Base-by-base conservation (phyloP, 768 basidiomycete genomes). In the Podaxis sp. region DNA sequence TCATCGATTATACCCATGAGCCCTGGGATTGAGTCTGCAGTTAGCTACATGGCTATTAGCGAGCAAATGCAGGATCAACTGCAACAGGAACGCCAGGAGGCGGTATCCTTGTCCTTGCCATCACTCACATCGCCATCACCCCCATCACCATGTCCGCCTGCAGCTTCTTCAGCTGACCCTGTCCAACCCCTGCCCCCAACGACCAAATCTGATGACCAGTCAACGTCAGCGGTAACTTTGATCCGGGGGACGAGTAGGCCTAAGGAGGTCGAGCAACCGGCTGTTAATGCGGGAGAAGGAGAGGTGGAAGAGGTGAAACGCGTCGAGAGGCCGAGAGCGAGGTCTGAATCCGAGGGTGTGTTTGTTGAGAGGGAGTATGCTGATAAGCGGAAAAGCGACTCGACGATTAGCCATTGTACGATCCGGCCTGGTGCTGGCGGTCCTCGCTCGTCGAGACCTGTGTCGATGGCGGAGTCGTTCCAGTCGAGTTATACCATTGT, bases 321-420 rank as follows among this genome's bases (percentile, higher is more conserved):
- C 30, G 44, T 42, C 12, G 57, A 39, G 59, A 58, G 61, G 5
- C 53, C 60, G 8, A 53, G 60, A 13, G 52, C 60, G 26, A 53
- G 40, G 40, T 61, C 60, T 4, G 60, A 61, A 2, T 61, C 61
- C 2, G 61, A 62, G n/a, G 42, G 53, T 13, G 40, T 26, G 72
- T 9, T 55, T 2, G 4, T 55, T 1, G 61, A 48, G 69, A 92
- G 88, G 76, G 91, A 93, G 36, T 26, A 38, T 24, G 30, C 49
- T 65, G 79, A 80, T 36, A 89, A 90, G 88, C 78, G 91, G 69
- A 90, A 89, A 75, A 92, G 90, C 67, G 91, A 93, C 73, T 87
- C 91, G 5, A 92, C 90, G n/a, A 84, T 88, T 70, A 88, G 89
- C 68, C 86, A 88, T 70, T 83, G 84, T 65, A 92, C 90, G 19